These are phyloP conservation scores for Brassica napus DNA, from an alignment of 345 rosid species.

Conservation along the genomic window DNA sequence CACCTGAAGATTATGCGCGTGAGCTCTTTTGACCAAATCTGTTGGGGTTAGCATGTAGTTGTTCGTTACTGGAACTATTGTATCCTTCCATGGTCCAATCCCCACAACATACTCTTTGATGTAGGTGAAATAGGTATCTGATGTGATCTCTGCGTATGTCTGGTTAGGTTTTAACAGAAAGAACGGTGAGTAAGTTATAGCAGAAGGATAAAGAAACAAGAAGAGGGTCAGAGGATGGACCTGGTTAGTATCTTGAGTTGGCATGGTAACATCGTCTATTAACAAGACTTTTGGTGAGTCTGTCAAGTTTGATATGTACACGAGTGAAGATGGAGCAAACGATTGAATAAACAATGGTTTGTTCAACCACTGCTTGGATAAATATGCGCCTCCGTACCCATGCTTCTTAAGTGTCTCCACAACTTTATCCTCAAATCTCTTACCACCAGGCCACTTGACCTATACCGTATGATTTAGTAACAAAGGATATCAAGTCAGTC, in stretches of 20 bases:
- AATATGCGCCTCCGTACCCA: slow-evolving; percentile 75
- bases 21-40: slow-evolving; percentile 90
- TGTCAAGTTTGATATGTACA: slow-evolving; percentile 62
- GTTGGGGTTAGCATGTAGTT: slow-evolving; percentile 68
- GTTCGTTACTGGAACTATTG: slow-evolving; percentile 63
- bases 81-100: slow-evolving; percentile 98
- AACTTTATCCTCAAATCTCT: slow-evolving; percentile 76
- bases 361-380: slow-evolving; percentile 77
- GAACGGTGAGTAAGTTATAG: background rate
- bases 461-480: slow-evolving; percentile 11
- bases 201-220: background rate
- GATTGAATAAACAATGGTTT: slow-evolving; percentile 90
- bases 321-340: slow-evolving; percentile 88
- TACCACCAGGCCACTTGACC: slow-evolving; percentile 86
- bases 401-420: slow-evolving; percentile 72
- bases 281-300: slow-evolving; percentile 75
- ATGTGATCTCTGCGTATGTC: slow-evolving; percentile 90
- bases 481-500: background rate
- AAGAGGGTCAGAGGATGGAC: slow-evolving; percentile 39
- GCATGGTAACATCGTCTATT: slow-evolving; percentile 62
- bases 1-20: slow-evolving; percentile 75
- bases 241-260: slow-evolving; percentile 93
- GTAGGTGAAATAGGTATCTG: slow-evolving; percentile 67
- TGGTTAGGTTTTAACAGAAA: slow-evolving; percentile 36
- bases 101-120: slow-evolving; percentile 85